A percentile compares a stretch with the other conserved stretches of the same genome.
These are phyloP conservation scores for Rhizopogon vinicolor DNA, from an alignment of 768 basidiomycete species.

Conservation along the genomic window DNA sequence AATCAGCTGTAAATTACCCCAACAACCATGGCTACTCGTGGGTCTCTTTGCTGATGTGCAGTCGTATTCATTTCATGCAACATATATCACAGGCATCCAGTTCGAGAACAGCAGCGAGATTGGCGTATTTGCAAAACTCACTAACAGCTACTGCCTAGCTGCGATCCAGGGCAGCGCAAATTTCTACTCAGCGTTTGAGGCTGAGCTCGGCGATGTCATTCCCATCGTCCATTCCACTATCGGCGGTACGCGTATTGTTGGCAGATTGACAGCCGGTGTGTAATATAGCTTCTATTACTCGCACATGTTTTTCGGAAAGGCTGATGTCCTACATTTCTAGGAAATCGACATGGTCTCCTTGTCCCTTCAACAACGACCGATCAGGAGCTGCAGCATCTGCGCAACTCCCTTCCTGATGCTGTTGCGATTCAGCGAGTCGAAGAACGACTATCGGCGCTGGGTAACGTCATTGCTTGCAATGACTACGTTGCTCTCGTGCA, in stretches of 20 bases:
- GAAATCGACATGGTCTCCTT: conserved; percentile 95
- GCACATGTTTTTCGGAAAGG: neutral
- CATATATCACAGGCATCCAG: conserved; percentile 62
- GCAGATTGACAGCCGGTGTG: conserved; percentile 86
- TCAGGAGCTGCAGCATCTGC: conserved; percentile 96
- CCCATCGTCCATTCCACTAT: conserved; percentile 97
- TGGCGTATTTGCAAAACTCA: conserved; percentile 96
- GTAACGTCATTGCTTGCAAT: conserved; percentile 98
- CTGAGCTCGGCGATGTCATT: conserved; percentile 87
- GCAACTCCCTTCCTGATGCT: conserved; percentile 90
- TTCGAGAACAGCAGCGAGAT: conserved; percentile 95
- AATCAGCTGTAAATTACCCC: neutral
- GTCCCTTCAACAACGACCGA: conserved; percentile 95
- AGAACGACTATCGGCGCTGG: conserved; percentile 93
- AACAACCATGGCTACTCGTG: conserved; percentile 61
- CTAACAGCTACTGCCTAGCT: conserved; percentile 95
- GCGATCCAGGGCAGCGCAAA: conserved; percentile 94
- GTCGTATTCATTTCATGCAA: conserved; percentile 1
- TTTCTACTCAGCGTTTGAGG: conserved; percentile 97
- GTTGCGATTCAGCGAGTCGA: conserved; percentile 95
- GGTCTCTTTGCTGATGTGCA: conserved; percentile 17
- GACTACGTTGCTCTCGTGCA: conserved; percentile 99
- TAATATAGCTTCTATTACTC: neutral
- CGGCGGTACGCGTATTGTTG: conserved; percentile 90
- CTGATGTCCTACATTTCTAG: conserved; percentile 29